Conservation (phyloP, 2,329 filamentous ascomycete genomes). For the Paraphaeosphaeria sporulosa region DNA sequence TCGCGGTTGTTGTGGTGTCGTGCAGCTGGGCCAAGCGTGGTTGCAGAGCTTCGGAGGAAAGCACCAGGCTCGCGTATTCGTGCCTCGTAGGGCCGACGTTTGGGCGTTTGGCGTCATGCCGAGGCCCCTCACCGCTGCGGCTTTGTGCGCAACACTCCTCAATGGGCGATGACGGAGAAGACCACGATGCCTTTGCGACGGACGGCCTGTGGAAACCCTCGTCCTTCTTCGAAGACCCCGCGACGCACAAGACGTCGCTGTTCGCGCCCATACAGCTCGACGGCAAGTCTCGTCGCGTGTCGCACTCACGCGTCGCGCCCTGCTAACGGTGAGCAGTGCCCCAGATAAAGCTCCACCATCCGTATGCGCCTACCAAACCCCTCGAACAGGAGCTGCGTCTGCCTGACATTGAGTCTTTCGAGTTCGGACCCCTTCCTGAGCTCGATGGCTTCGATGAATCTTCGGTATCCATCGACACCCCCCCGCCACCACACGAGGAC, state of each 20-base stretch:
- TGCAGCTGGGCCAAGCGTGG: no score
- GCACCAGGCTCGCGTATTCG: constrained; percentile 27
- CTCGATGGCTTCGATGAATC: constrained; percentile 44
- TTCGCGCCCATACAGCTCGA: constrained; percentile 47
- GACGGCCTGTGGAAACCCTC: constrained; percentile 68
- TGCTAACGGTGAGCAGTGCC: constrained; percentile 41
- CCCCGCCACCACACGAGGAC: constrained; percentile 31
- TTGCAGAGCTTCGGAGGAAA: constrained; percentile 1
- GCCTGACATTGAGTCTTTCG: constrained; percentile 49
- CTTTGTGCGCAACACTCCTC: constrained; percentile 19
- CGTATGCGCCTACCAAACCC: constrained; percentile 47
- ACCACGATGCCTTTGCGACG: constrained; percentile 67
- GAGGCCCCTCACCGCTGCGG: constrained; percentile 24
- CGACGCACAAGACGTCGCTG: constrained; percentile 35
- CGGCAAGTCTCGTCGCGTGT: constrained; percentile 42
- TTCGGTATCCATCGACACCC: constrained; percentile 35
- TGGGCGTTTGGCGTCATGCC: constrained; percentile 42
- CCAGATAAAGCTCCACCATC: constrained; percentile 48
- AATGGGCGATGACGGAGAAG: constrained; percentile 51
- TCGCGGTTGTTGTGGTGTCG: neutral
- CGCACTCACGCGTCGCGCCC: constrained; percentile 31
- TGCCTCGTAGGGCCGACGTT: constrained; percentile 35
- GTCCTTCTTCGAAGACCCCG: constrained; percentile 48
- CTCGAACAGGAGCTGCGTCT: constrained; percentile 47
- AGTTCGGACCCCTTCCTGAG: constrained; percentile 49